Evolutionary conservation across 345 rosid species (phyloP).

Genomic region (Barbarea vulgaris): DNA sequence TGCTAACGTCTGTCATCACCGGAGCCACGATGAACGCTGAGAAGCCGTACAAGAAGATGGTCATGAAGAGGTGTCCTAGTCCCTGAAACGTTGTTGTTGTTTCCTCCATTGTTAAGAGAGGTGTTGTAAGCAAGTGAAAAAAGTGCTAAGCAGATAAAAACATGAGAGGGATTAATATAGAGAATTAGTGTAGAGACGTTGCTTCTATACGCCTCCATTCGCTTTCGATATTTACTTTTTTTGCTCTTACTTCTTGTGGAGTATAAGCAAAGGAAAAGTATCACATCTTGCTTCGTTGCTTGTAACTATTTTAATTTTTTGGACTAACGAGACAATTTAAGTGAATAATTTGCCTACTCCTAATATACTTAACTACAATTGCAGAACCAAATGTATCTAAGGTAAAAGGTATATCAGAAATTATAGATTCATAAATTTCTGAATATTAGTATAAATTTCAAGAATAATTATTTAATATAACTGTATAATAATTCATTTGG

Average conservation of each 20-base stretch:
- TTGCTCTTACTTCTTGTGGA: constrained; percentile 35
- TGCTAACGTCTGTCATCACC: constrained; percentile 76
- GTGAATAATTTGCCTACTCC: neutral
- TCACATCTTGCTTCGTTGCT: neutral
- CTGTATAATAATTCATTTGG: no score
- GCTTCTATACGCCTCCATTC: constrained; percentile 22
- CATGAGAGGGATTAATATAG: constrained; percentile 10
- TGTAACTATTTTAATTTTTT: neutral
- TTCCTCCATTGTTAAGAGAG: constrained; percentile 29
- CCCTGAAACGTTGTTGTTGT: constrained; percentile 42
- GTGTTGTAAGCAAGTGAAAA: constrained; percentile 10
- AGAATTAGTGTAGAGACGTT: constrained; percentile 11
- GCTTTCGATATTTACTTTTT: constrained; percentile 14
- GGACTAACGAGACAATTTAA: neutral
- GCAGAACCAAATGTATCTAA: neutral
- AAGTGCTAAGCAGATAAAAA: neutral
- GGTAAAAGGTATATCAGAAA: neutral
- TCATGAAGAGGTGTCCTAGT: constrained; percentile 60
- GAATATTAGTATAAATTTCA: no score
- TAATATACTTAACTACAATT: neutral
- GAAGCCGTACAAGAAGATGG: constrained; percentile 58
- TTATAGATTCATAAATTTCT: neutral
- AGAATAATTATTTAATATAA: no score
- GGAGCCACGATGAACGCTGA: constrained; percentile 57
- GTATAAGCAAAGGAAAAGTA: constrained; percentile 25